Evolutionary conservation across 352 stramenopile genomes (phyloP), one percentile per base, ranked within the genome.

Genomic region (Thraustochytrium sp.): DNA sequence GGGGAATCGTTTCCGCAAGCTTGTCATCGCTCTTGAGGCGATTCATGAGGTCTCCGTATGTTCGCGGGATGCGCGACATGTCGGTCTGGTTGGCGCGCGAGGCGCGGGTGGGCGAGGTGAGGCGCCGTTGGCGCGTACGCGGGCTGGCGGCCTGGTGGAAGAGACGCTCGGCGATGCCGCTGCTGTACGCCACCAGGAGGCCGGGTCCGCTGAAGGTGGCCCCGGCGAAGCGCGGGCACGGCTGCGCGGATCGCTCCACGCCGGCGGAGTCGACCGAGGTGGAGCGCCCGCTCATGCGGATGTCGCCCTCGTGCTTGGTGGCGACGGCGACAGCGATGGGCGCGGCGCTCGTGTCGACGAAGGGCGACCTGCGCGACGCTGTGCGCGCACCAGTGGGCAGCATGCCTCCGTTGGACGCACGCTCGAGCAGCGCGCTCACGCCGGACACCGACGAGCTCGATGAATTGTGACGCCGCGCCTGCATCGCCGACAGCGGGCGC

Each of bases 181-280:
- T 80, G 46, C 40, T 72, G 49, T 36, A 80, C 8, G 34, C 31
- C 5, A 80, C 68, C 11, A 80, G 68, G 16, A 80, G 68, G 0
- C 68, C 68, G 13, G 68, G 68, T 23, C 68, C 68, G 31, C 68
- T 80, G 26, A 80, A 80, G 8, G 68, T 51, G 44, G 68, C 68
- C 0, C 68, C 68, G 23, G 44, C 31, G 46, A 63, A 64, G 16
- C 68, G 68, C 9, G 68, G 68, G 51, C 68, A 80, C 31, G 68
- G 62, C 31, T 75, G 62, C 31, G 8, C 34, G 26, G 26, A 9
- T 16, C 5, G 34, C 34, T 55, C 36, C 48, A 55, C n/a, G n/a
- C 48, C 48, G n/a, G 48, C 18, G 16, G 48, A 55, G 48, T 55
- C 48, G 18, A n/a, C n/a, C 48, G 48, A 55, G 48, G 48, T 23